Evolutionary conservation across 352 stramenopile genomes (phyloP), one percentile per base, ranked within the genome.

Genomic region (Phytophthora fragariae): DNA sequence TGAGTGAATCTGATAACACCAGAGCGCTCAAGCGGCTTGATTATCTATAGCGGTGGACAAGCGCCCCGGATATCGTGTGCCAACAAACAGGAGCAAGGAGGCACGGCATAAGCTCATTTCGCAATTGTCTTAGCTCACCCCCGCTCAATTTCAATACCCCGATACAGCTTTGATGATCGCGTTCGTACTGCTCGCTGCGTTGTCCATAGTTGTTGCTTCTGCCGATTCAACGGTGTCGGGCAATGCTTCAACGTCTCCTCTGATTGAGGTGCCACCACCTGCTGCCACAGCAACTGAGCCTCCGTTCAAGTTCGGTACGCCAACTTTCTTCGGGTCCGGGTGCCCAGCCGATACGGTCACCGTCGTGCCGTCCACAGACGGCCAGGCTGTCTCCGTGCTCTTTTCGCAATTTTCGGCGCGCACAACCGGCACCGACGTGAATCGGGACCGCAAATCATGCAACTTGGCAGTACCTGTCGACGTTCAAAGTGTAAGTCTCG

Each of bases 381-480:
- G 68, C 1, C 69, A 80, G n/a, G 57, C 60, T 8, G 73, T 80
- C 15, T 80, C 73, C 17, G 69, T 80, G 27, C 63, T 80, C 31
- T 80, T 80, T 55, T 77, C 73, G 24, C 49, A 76, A 41, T 80
- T 77, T 49, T 33, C 60, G 15, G 81, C 76, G 3, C 68, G 55
- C 11, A 87, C 80, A 11, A 57, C 77, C 15, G 49, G 57, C 10
- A 24, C 72, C 8, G 58, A 73, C n/a, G 50, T 79, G n/a, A 72
- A 56, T 31, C 76, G 76, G n/a, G 76, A 83, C 24, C 73, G 73
- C 62, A 81, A 81, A 73, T 67, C 70, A 5, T 83, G 76, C 59
- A 83, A 83, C 68, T 57, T 86, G 44, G 76, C 76, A 21, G 70
- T 86, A 11, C 79, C 79, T 6, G 79, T 86, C 33, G 76, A 83